Evolutionary conservation across 805 yeast genomes (phyloP).

Genomic region (Jamesozyma lodderae): DNA sequence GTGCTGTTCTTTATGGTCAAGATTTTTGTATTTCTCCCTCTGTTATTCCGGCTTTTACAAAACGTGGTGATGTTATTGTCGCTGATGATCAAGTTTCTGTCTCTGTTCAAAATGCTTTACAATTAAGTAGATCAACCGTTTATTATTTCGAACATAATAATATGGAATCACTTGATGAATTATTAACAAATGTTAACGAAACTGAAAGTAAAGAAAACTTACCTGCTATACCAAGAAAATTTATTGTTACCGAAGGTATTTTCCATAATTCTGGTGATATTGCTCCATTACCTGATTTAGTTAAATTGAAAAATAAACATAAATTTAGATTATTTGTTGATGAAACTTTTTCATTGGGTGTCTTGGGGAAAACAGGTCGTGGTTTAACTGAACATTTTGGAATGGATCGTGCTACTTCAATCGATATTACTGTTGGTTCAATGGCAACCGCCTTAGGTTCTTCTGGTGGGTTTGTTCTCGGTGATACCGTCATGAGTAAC

Average conservation of each 20-base stretch:
- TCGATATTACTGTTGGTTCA: constrained; percentile 83
- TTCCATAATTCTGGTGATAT: constrained; percentile 77
- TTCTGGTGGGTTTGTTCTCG: constrained; percentile 92
- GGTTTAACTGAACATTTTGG: constrained; percentile 72
- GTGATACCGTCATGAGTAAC: constrained; percentile 70
- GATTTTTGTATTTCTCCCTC: constrained; percentile 81
- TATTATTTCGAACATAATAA: constrained; percentile 75
- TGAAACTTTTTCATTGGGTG: constrained; percentile 81
- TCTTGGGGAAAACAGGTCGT: constrained; percentile 74
- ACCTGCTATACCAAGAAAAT: constrained; percentile 73
- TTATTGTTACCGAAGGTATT: constrained; percentile 84
- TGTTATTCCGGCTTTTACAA: constrained; percentile 85
- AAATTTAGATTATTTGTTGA: constrained; percentile 84
- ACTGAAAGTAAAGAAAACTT: constrained; percentile 48
- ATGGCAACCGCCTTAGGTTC: constrained; percentile 74
- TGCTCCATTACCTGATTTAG: constrained; percentile 56
- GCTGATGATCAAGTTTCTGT: constrained; percentile 74
- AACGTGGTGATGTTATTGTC: constrained; percentile 87
- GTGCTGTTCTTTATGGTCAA: constrained; percentile 83
- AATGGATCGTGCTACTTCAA: constrained; percentile 52
- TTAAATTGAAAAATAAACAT: constrained; percentile 68
- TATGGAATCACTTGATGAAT: constrained; percentile 66
- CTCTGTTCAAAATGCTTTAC: constrained; percentile 79
- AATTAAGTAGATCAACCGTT: constrained; percentile 77
- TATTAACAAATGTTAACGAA: constrained; percentile 52